These are phyloP conservation scores for Tremellales sp. DNA, from an alignment of 1,284 basidiomycete genomes.

Conservation along the genomic window DNA sequence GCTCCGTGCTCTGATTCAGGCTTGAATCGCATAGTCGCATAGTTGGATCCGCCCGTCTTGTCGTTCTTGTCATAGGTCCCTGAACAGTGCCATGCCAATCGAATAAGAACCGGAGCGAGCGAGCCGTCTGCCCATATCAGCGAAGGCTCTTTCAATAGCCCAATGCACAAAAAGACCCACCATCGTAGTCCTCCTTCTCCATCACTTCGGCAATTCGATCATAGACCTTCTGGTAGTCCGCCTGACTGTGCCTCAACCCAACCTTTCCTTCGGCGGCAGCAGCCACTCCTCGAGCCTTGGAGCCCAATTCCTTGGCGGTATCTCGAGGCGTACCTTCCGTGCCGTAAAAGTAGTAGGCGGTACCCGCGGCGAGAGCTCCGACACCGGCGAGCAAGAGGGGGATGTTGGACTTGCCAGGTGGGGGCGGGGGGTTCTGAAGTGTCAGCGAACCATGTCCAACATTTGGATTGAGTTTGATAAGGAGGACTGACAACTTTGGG, in stretches of 20 bases:
- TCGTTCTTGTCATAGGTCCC: constrained; percentile 87
- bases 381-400: constrained; percentile 37
- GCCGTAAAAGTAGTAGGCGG: constrained; percentile 46
- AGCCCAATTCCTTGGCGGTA: constrained; percentile 54
- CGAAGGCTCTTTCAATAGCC: not conserved
- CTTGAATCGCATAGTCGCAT: constrained; percentile 86
- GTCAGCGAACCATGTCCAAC: no score
- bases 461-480: no score
- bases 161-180: constrained; percentile 47
- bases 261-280: constrained; percentile 60
- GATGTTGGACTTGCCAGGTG: constrained; percentile 28
- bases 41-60: constrained; percentile 83
- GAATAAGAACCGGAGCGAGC: constrained; percentile 83
- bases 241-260: constrained; percentile 42
- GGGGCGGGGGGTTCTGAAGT: constrained; percentile 35
- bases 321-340: constrained; percentile 43
- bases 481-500: constrained; percentile 29
- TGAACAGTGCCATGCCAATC: constrained; percentile 89
- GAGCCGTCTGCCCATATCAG: constrained; percentile 65
- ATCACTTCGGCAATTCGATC: constrained; percentile 72
- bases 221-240: constrained; percentile 91
- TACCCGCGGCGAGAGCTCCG: constrained; percentile 37
- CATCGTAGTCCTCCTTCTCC: constrained; percentile 79
- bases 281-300: constrained; percentile 57
- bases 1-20: constrained; percentile 80